phyloP scores from a whole-genome alignment of 2,329 filamentous ascomycete species.

The Exophiala bonariae region DNA sequence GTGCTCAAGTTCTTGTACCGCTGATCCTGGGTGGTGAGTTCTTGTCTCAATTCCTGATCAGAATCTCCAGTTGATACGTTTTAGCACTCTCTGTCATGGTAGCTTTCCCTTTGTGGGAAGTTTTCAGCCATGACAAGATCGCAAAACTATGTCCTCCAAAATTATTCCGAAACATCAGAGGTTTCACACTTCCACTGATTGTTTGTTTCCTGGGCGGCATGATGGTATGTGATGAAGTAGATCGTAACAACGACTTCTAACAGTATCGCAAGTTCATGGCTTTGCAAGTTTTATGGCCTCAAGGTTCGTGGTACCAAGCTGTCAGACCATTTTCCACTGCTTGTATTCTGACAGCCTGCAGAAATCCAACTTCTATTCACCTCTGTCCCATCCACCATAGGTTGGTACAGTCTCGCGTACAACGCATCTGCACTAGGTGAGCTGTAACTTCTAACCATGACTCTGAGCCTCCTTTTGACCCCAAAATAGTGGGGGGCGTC shows the following conservation, averaged over 20 bases:
- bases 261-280: constrained; percentile 1
- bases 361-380: background rate
- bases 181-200: constrained; percentile 4
- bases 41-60: background rate
- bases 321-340: background rate
- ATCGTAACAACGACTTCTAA: background rate
- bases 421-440: background rate
- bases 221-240: constrained; percentile 1
- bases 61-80: background rate
- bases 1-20: constrained; percentile 8
- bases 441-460: background rate
- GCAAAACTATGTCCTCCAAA: constrained; percentile 1
- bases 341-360: background rate
- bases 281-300: constrained; percentile 13
- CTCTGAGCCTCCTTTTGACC: background rate
- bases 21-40: constrained; percentile 9
- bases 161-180: constrained; percentile 8
- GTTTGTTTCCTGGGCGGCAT: constrained; percentile 8
- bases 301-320: constrained; percentile 2
- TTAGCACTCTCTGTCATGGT: constrained; percentile 4
- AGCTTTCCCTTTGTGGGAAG: constrained; percentile 13
- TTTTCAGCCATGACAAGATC: constrained; percentile 6
- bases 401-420: background rate
- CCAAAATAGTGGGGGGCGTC: background rate
- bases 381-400: background rate